Conservation (phyloP, 352 stramenopile species). For the Pythium phragmitis region DNA sequence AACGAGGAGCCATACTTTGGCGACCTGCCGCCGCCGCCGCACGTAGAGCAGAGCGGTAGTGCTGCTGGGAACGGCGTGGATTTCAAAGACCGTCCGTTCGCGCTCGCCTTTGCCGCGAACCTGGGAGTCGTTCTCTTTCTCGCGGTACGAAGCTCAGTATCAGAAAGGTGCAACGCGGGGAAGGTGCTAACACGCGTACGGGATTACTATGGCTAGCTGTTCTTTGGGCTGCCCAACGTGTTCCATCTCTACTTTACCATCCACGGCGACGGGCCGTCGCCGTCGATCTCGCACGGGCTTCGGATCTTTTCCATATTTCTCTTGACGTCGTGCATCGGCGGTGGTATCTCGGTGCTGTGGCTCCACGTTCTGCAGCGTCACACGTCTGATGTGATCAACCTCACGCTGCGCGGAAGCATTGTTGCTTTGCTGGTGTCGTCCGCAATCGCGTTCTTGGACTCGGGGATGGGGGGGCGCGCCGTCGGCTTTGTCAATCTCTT, state of each 20-base stretch:
- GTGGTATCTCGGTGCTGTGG: constrained; percentile 69
- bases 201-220: constrained; percentile 36
- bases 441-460: constrained; percentile 65
- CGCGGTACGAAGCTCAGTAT: constrained; percentile 38
- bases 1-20: constrained; percentile 27
- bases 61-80: constrained; percentile 39
- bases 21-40: constrained; percentile 9
- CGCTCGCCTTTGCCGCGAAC: constrained; percentile 62
- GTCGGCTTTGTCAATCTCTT: constrained; percentile 85
- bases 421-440: constrained; percentile 48
- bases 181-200: no score
- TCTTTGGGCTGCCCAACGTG: constrained; percentile 71
- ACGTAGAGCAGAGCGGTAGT: neutral
- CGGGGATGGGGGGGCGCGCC: constrained; percentile 66
- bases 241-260: constrained; percentile 80
- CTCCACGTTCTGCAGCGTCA: constrained; percentile 76
- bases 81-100: constrained; percentile 67
- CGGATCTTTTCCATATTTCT: constrained; percentile 74
- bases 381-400: constrained; percentile 62
- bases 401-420: constrained; percentile 68
- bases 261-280: constrained; percentile 45
- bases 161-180: no score
- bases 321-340: constrained; percentile 62
- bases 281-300: constrained; percentile 57
- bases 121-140: constrained; percentile 50